phyloP scores from a whole-genome alignment of 2,329 filamentous ascomycete species.

The Trichoderma sp. region DNA sequence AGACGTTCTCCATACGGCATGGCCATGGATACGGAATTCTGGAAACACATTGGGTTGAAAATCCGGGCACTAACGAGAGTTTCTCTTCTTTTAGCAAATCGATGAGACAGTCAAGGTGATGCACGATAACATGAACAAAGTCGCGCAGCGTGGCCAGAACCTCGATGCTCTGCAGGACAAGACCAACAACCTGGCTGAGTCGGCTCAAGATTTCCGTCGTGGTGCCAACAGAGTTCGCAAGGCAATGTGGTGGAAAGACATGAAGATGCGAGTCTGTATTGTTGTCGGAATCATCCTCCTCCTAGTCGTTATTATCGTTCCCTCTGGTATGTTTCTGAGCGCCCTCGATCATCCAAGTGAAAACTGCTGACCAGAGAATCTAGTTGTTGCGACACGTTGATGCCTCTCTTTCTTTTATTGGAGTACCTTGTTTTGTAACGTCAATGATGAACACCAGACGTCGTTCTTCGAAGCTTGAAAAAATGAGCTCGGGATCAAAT shows the following conservation, averaged over 20 bases:
- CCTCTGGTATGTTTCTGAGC: constrained; percentile 62
- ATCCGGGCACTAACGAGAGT: background rate
- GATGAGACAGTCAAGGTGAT: constrained; percentile 93
- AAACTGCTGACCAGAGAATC: background rate
- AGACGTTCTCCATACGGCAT: background rate
- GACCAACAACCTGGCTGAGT: constrained; percentile 89
- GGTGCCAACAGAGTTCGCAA: constrained; percentile 95
- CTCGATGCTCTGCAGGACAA: constrained; percentile 89
- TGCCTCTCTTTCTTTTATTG: background rate
- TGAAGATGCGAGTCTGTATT: constrained; percentile 99
- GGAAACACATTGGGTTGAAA: background rate
- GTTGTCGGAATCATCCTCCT: constrained; percentile 88
- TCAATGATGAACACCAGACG: constrained; percentile 7
- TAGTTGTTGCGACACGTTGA: constrained; percentile 37
- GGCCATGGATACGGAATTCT: background rate
- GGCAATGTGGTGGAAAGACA: constrained; percentile 99
- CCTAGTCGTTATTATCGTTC: constrained; percentile 90
- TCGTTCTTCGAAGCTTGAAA: background rate
- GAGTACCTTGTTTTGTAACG: constrained; percentile 4
- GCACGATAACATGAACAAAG: constrained; percentile 96
- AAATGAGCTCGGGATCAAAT: constrained; percentile 1
- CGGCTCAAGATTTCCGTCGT: constrained; percentile 91
- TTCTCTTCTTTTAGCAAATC: constrained; percentile 71
- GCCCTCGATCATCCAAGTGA: too few species aligned
- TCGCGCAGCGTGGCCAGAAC: constrained; percentile 86